Evolutionary conservation across 768 basidiomycete species (phyloP).

Genomic region (Hemileccinum rubropunctum): DNA sequence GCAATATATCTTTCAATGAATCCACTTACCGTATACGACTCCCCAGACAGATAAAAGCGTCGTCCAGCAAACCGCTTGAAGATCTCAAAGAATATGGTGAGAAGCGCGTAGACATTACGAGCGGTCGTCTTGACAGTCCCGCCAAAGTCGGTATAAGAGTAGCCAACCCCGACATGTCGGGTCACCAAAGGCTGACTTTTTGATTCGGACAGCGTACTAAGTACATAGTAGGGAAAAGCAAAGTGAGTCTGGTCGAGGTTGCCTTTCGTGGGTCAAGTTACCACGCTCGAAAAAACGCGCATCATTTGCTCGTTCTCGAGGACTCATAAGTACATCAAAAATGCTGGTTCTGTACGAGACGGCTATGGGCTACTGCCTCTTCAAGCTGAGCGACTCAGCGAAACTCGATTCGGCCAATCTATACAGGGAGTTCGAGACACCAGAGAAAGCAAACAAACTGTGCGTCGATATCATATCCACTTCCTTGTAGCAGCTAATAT

Average conservation of each 20-base stretch:
- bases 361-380: constrained; percentile 94
- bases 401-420: constrained; percentile 85
- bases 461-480: constrained; percentile 41
- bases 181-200: constrained; percentile 62
- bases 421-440: constrained; percentile 90
- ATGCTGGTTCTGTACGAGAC: constrained; percentile 99
- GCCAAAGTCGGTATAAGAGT: no score
- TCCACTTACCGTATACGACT: no score
- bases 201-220: constrained; percentile 55
- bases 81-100: no score
- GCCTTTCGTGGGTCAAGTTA: constrained; percentile 26
- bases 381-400: constrained; percentile 89
- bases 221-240: no score
- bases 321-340: constrained; percentile 13
- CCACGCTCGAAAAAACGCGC: constrained; percentile 34
- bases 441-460: constrained; percentile 91
- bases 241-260: background rate
- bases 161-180: no score
- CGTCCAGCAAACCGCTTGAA: no score
- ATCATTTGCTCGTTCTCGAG: constrained; percentile 1
- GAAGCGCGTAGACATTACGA: no score
- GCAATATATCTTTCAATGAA: no score
- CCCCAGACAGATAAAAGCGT: no score
- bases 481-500: constrained; percentile 9
- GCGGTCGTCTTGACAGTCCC: no score